Percentiles rank a stretch among this genome's conserved stretches.
Evolutionary conservation across 2,329 filamentous ascomycete genomes (phyloP).

Genomic region (Penicillium oxalicum): DNA sequence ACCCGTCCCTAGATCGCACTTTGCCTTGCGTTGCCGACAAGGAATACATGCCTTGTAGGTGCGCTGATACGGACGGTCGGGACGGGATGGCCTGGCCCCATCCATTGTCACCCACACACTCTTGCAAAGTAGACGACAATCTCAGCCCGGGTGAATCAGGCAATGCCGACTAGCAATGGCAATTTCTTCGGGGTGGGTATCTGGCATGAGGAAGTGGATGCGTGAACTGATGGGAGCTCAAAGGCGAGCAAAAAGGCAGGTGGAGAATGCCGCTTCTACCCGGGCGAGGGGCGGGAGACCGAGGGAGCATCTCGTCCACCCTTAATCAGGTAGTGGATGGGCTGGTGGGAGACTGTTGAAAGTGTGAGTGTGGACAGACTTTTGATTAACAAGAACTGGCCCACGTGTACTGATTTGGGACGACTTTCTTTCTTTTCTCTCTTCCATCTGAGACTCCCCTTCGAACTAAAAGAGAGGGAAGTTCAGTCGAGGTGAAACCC

Average conservation of each 20-base stretch:
- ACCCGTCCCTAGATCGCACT: constrained; percentile 44
- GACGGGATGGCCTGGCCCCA: constrained; percentile 19
- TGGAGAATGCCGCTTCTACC: constrained; percentile 6
- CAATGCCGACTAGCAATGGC: constrained; percentile 7
- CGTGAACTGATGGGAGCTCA: constrained; percentile 1
- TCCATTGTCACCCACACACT: constrained; percentile 18
- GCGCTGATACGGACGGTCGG: constrained; percentile 43
- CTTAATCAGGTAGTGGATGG: neutral
- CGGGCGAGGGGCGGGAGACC: constrained; percentile 2
- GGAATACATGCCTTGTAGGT: constrained; percentile 52
- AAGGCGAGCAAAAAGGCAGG: neutral
- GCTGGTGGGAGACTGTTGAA: too few species aligned
- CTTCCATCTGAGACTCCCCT: too few species aligned
- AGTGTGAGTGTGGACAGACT: too few species aligned
- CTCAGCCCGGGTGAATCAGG: constrained; percentile 11
- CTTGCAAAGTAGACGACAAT: neutral
- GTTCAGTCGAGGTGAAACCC: too few species aligned
- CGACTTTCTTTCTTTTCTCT: too few species aligned
- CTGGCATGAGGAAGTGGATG: constrained; percentile 11
- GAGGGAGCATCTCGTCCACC: neutral
- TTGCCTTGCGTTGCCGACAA: constrained; percentile 49
- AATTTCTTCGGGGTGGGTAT: constrained; percentile 11
- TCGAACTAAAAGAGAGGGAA: too few species aligned
- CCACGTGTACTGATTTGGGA: too few species aligned
- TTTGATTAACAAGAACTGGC: too few species aligned